Base-by-base conservation (phyloP, 2,329 filamentous ascomycete species). In the Aspergillus hiratsukae region DNA sequence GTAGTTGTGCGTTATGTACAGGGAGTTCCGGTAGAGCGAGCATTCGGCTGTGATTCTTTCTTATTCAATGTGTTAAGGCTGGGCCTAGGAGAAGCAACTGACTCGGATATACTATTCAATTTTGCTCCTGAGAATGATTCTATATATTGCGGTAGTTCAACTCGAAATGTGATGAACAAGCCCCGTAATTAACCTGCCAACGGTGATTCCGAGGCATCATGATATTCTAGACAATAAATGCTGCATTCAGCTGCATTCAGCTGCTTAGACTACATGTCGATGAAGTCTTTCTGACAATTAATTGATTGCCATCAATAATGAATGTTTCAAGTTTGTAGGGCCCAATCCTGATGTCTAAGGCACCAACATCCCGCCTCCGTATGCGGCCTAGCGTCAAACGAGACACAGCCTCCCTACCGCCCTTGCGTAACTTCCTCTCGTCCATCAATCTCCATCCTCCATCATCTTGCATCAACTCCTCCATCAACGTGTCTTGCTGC, bases 41-140 rank as follows among this genome's bases (percentile, higher is more conserved):
- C 53, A 49, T 27, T 56, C 51, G 51, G 52, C 43, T 58, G 45
- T 41, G 14, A 37, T 14, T 17, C 4, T 51, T 57, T 55, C 54
- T 58, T 51, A 46, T 55, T 50, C 49, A 59, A 57, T 63, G 57
- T 58, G 56, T 53, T 40, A 53, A 63, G 65, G 68, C 65, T 61
- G 65, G 64, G 53, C 64, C 64, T 64, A 60, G 51, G 58, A 52
- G 56, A 54, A 58, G 23, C 41, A 19, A 19, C 21, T 23, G n/a
- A 45, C 8, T 45, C 41, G 41, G 8, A 23, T 45, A 23, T 23
- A 23, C n/a, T 3, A 4, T 45, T 43, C 41, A 23, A 45, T 14
- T 45, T 10, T 37, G 14, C 14, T n/a, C 31, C 1, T 37, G 31
- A n/a, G 14, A 7, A 37, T 37, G 31, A 37, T 17, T 37, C 14